A percentile compares a stretch with the other conserved stretches of the same genome.
These are phyloP conservation scores for Dimargaris cristalligena DNA, from an alignment of 192 early-diverging fungal genomes.

Conservation along the genomic window DNA sequence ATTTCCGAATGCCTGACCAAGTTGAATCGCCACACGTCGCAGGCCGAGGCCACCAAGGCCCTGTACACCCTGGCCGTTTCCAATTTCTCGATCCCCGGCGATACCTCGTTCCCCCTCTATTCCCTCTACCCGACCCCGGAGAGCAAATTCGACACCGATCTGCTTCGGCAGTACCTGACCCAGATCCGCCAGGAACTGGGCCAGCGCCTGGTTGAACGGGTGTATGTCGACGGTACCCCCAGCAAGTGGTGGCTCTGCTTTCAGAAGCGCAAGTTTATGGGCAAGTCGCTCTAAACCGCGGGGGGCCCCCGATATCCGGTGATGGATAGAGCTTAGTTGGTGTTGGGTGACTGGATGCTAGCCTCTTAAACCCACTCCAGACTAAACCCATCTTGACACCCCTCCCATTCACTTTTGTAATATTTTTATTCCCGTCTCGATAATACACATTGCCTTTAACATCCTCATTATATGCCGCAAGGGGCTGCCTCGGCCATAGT, in stretches of 20 bases:
- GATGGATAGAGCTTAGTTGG: too few species aligned
- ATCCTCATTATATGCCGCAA: too few species aligned
- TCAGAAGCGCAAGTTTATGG: constrained; percentile 98
- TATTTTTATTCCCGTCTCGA: too few species aligned
- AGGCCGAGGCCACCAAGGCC: constrained; percentile 57
- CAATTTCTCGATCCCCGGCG: constrained; percentile 86
- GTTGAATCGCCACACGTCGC: constrained; percentile 38
- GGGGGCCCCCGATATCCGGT: too few species aligned
- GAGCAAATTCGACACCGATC: constrained; percentile 59
- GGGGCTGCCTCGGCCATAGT: too few species aligned
- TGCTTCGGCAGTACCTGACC: constrained; percentile 65
- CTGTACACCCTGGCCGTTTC: constrained; percentile 75
- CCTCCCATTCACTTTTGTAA: too few species aligned
- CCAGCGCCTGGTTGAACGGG: constrained; percentile 46
- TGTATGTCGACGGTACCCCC: constrained; percentile 61
- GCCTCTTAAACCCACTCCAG: too few species aligned
- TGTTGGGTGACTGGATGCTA: too few species aligned
- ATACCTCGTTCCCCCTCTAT: constrained; percentile 83
- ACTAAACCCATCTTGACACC: too few species aligned
- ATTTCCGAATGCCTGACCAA: constrained; percentile 69
- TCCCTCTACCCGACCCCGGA: constrained; percentile 60
- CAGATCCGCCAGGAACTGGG: constrained; percentile 85
- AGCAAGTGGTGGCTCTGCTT: constrained; percentile 99
- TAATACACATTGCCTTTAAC: too few species aligned
- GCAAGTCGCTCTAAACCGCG: constrained; percentile 40